A percentile compares a stretch with the other conserved stretches of the same genome.
These are phyloP conservation scores for Aureobasidium sp. DNA, from an alignment of 2,329 filamentous ascomycete species.

Conservation along the genomic window DNA sequence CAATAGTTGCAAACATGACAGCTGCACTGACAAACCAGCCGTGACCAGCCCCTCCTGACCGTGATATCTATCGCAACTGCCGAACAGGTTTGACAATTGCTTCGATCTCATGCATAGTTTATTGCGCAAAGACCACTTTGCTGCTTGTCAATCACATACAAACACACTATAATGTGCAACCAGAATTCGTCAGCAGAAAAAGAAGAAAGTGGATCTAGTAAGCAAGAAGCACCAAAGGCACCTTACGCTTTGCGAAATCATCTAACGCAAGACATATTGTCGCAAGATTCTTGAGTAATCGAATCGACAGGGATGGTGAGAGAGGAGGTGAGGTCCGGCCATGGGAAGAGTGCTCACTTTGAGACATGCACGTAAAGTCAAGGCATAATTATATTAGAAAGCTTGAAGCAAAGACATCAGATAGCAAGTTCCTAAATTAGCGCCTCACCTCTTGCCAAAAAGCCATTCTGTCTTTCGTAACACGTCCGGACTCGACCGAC, in stretches of 20 bases:
- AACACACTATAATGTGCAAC: neutral
- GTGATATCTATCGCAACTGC: neutral
- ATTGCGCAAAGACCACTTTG: neutral
- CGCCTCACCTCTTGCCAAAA: too few species aligned
- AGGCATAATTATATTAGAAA: too few species aligned
- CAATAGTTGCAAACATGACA: neutral
- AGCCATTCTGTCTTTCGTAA: neutral
- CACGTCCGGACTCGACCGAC: constrained; percentile 3
- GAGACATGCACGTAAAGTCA: neutral
- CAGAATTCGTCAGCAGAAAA: neutral
- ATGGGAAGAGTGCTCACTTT: neutral
- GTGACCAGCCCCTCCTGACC: neutral
- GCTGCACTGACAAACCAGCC: too few species aligned
- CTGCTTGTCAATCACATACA: neutral
- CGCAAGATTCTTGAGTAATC: neutral
- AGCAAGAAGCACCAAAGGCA: neutral
- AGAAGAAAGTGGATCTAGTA: neutral
- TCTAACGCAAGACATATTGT: neutral
- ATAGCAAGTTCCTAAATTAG: neutral
- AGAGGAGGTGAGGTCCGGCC: neutral
- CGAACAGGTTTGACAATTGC: neutral
- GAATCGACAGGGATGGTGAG: neutral
- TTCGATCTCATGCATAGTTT: neutral
- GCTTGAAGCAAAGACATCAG: too few species aligned
- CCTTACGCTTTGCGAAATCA: neutral